Percentiles rank a stretch among this genome's conserved stretches.
These are phyloP conservation scores for Opeltia flavorubescens DNA, from an alignment of 495 filamentous ascomycete genomes.

Conservation along the genomic window DNA sequence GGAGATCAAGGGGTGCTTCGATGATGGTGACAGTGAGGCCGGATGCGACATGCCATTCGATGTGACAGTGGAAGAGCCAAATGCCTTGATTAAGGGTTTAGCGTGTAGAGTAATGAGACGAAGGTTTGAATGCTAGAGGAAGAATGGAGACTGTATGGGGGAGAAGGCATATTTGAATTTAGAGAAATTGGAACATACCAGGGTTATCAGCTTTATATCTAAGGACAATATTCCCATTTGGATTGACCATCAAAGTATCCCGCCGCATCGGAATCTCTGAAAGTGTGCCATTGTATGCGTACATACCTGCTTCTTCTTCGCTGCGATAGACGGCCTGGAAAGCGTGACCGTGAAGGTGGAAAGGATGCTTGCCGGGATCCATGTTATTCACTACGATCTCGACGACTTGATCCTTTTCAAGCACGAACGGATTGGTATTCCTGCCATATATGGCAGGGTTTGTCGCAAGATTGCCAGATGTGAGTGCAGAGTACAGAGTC, in stretches of 20 bases:
- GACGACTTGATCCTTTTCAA: conserved; percentile 48
- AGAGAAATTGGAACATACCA: conserved; percentile 24
- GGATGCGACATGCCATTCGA: conserved; percentile 67
- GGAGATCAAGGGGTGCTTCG: conserved; percentile 51
- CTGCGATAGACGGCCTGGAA: conserved; percentile 54
- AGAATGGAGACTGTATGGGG: neutral
- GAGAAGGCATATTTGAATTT: too few relatives aligned
- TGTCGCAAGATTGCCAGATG: conserved; percentile 42
- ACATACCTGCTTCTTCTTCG: conserved; percentile 31
- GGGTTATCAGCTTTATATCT: conserved; percentile 62
- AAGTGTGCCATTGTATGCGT: conserved; percentile 24
- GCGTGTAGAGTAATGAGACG: neutral
- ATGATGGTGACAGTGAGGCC: conserved; percentile 60
- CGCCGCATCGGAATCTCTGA: conserved; percentile 39
- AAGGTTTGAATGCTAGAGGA: conserved; percentile 4
- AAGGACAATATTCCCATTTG: conserved; percentile 44
- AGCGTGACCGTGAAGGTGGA: conserved; percentile 70
- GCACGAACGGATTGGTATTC: conserved; percentile 50
- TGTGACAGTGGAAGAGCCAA: conserved; percentile 72
- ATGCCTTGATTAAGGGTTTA: too few relatives aligned
- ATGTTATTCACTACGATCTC: conserved; percentile 67
- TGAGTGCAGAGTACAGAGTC: conserved; percentile 56
- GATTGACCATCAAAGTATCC: conserved; percentile 44
- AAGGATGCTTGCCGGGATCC: conserved; percentile 58
- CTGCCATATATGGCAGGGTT: conserved; percentile 52